Conservation (phyloP, 805 yeast species). For the Torulaspora maleeae region DNA sequence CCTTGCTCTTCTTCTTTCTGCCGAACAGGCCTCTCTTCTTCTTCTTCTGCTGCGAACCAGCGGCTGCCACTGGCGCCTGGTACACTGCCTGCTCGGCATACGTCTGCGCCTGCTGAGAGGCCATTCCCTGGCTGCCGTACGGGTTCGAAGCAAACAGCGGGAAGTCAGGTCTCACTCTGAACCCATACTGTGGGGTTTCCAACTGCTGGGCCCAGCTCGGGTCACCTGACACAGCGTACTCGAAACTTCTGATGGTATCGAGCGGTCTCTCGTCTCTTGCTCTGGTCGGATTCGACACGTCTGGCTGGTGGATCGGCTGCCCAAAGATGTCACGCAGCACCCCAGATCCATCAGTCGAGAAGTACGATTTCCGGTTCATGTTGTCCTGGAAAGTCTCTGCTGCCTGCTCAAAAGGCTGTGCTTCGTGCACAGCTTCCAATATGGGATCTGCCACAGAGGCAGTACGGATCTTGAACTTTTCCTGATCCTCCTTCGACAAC, state of each 20-base stretch:
- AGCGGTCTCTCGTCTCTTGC: slow-evolving; percentile 92
- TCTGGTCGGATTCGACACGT: slow-evolving; percentile 89
- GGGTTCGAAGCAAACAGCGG: slow-evolving; percentile 34
- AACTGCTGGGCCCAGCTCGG: slow-evolving; percentile 68
- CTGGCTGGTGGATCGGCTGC: slow-evolving; percentile 68
- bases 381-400: slow-evolving; percentile 36
- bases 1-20: slow-evolving; percentile 47
- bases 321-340: slow-evolving; percentile 77
- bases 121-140: slow-evolving; percentile 15
- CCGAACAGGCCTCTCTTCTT: slow-evolving; percentile 82
- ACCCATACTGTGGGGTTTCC: slow-evolving; percentile 75
- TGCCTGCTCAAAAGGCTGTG: slow-evolving; percentile 84
- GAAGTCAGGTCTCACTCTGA: slow-evolving; percentile 78
- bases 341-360: slow-evolving; percentile 20
- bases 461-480: slow-evolving; percentile 57
- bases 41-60: slow-evolving; percentile 46
- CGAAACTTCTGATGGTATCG: slow-evolving; percentile 92
- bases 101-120: slow-evolving; percentile 27
- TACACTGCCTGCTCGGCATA: slow-evolving; percentile 55
- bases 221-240: slow-evolving; percentile 84
- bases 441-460: slow-evolving; percentile 85
- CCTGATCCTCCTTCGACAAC: slow-evolving; percentile 48
- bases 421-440: slow-evolving; percentile 86
- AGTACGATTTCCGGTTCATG: slow-evolving; percentile 38
- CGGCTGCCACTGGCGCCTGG: slow-evolving; percentile 46